Evolutionary conservation across 2,329 filamentous ascomycete genomes (phyloP).

Genomic region (Hirsutella thompsonii): DNA sequence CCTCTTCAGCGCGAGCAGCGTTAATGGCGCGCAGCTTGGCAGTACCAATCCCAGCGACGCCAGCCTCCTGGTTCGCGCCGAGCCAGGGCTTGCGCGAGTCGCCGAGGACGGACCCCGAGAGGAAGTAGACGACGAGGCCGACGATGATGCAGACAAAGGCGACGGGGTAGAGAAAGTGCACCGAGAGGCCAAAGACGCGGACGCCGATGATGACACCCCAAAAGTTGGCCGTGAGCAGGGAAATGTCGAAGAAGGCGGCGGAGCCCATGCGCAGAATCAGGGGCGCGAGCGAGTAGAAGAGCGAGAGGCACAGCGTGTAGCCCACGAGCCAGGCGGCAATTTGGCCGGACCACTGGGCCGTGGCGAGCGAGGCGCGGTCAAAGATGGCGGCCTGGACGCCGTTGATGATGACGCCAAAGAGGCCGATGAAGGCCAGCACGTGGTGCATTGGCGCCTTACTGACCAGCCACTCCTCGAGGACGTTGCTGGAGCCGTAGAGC

Average conservation of each 20-base stretch:
- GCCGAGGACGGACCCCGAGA: conserved; percentile 68
- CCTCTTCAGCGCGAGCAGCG: conserved; percentile 29
- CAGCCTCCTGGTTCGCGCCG: conserved; percentile 70
- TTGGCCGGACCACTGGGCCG: conserved; percentile 5
- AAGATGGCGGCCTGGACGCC: conserved; percentile 86
- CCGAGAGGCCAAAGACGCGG: conserved; percentile 63
- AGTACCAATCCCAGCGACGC: conserved; percentile 70
- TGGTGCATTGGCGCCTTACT: conserved; percentile 80
- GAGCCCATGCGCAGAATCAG: conserved; percentile 79
- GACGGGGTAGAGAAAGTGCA: conserved; percentile 90
- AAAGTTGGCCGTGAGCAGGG: conserved; percentile 85
- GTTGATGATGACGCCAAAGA: conserved; percentile 85
- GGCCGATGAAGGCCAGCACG: conserved; percentile 79
- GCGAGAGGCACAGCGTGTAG: conserved; percentile 68
- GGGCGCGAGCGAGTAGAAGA: conserved; percentile 84
- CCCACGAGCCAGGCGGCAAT: conserved; percentile 77
- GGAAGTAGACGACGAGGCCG: conserved; percentile 77
- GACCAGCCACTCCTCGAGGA: conserved; percentile 90
- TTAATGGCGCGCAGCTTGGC: conserved; percentile 65
- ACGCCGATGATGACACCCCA: conserved; percentile 93
- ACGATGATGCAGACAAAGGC: conserved; percentile 88
- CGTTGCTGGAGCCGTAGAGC: conserved; percentile 83
- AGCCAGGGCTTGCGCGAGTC: conserved; percentile 95
- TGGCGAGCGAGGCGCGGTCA: conserved; percentile 42
- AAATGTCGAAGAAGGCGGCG: conserved; percentile 95